These are phyloP conservation scores for Murraya koenigii DNA, from an alignment of 345 rosid genomes.

Conservation along the genomic window DNA sequence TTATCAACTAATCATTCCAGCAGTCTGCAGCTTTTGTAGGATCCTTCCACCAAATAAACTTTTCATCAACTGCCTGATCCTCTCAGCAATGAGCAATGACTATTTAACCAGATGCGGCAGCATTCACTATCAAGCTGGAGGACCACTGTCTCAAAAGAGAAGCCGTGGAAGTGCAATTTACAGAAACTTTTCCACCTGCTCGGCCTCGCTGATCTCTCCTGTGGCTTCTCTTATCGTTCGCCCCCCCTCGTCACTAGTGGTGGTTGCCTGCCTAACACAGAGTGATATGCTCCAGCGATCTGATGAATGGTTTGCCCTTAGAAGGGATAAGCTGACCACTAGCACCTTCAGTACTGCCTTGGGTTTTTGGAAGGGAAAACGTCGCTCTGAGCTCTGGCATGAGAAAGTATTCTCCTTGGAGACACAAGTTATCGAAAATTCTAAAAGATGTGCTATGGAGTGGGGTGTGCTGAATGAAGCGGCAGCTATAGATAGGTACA, in stretches of 20 bases:
- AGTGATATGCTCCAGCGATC: slow-evolving; percentile 76
- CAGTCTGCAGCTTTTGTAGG: slow-evolving; percentile 29
- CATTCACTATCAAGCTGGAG: slow-evolving; percentile 20
- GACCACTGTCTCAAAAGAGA: slow-evolving; percentile 17
- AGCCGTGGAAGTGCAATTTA: slow-evolving; percentile 22
- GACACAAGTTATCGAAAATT: slow-evolving; percentile 27
- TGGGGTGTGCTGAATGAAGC: slow-evolving; percentile 86
- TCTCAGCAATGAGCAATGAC: slow-evolving; percentile 42
- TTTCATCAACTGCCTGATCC: slow-evolving; percentile 20
- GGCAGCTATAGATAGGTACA: slow-evolving; percentile 69
- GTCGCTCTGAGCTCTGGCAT: slow-evolving; percentile 82
- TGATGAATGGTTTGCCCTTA: slow-evolving; percentile 88
- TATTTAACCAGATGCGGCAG: slow-evolving; percentile 30
- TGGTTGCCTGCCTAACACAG: slow-evolving; percentile 40
- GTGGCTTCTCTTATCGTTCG: slow-evolving; percentile 25
- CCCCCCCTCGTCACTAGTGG: slow-evolving; percentile 38
- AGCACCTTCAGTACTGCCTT: slow-evolving; percentile 95
- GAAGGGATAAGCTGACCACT: slow-evolving; percentile 78
- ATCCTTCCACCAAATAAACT: slow-evolving; percentile 26
- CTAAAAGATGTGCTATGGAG: slow-evolving; percentile 58
- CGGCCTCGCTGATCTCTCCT: slow-evolving; percentile 28
- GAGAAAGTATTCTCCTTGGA: slow-evolving; percentile 73
- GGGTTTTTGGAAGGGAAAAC: slow-evolving; percentile 87
- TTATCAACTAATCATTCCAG: slow-evolving; percentile 7
- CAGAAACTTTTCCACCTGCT: slow-evolving; percentile 29